Base-by-base conservation (phyloP, 2,329 filamentous ascomycete species). In the Ophiostoma piceae region DNA sequence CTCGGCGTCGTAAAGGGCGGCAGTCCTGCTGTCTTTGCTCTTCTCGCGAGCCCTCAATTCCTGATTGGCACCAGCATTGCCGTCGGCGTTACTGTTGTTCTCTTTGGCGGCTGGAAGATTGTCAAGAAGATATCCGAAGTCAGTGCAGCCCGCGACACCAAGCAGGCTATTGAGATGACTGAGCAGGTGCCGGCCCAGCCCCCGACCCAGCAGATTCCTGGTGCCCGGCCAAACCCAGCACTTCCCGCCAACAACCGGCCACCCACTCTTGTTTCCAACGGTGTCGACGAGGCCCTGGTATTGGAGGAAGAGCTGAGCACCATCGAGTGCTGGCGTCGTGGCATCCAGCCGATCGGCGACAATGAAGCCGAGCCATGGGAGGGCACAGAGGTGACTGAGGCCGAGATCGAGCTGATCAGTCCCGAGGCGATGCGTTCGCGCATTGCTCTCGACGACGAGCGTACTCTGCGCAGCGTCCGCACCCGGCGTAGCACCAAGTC, bases 71-170 rank as follows among this genome's bases (percentile, higher is more conserved):
- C 92, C 0, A 92, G 94, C 62, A 88, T 97, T 16, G 92, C 91
- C 0, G 88, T 97, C 0, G 95, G 95, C 16, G 89, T 97, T n/a
- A 98, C 95, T 0, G 89, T 98, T 9, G 92, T 99, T 75, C 94
- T 95, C 78, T 92, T 99, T 71, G 95, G 95, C 69, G 94, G 95
- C 5, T 98, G 92, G 86, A 98, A 97, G 81, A 97, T 99, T 78
- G 89, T 99, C 80, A 96, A 97, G 84, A 90, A 88, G 75, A 92
- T 98, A 74, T 79, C 80, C 71, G 84, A 84, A 69, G 77, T 76
- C 26, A 77, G 78, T 69, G 73, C 76, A 3, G 39, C 64, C 57
- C 72, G 71, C 19, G 77, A 77, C 62, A 75, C 76, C 47, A 74
- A 76, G 68, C 72, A 72, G 68, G 75, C 77, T 1, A 74, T 78